Evolutionary conservation across 169 alveolate species (phyloP).

Genomic region (Cryptosporidium sp.): DNA sequence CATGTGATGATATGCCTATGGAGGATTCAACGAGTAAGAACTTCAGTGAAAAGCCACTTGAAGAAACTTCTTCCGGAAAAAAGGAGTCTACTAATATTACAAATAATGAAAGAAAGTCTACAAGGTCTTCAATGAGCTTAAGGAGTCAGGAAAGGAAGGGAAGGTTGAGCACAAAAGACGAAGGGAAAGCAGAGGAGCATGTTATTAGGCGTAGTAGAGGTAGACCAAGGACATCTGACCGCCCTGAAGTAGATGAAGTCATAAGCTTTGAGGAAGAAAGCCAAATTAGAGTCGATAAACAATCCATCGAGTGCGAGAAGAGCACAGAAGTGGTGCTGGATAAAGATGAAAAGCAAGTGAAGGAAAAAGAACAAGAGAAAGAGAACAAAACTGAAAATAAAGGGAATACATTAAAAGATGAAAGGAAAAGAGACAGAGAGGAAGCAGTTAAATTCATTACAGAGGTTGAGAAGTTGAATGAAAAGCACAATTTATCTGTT

Average conservation of each 20-base stretch:
- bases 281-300: not conserved
- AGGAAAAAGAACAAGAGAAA: not conserved
- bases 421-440: not conserved
- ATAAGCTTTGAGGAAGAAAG: constrained; percentile 20
- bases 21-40: not conserved
- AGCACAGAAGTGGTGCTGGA: not conserved
- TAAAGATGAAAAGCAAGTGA: not conserved
- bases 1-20: not conserved
- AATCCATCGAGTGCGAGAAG: not conserved
- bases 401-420: not conserved
- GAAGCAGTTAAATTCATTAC: not conserved
- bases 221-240: constrained; percentile 4
- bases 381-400: not conserved
- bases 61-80: constrained; percentile 12
- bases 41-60: not conserved
- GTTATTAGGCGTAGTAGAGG: constrained; percentile 14
- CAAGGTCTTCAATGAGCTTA: constrained; percentile 56
- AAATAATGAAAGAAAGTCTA: constrained; percentile 35
- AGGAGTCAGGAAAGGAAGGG: constrained; percentile 61
- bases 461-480: constrained; percentile 27
- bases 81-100: not conserved
- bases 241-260: not conserved
- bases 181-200: not conserved
- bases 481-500: constrained; percentile 15
- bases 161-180: constrained; percentile 38